Evolutionary conservation across 164 flowering plant species (phyloP), one percentile per base, ranked within the genome.

Genomic region (Stephania yunnanensis): DNA sequence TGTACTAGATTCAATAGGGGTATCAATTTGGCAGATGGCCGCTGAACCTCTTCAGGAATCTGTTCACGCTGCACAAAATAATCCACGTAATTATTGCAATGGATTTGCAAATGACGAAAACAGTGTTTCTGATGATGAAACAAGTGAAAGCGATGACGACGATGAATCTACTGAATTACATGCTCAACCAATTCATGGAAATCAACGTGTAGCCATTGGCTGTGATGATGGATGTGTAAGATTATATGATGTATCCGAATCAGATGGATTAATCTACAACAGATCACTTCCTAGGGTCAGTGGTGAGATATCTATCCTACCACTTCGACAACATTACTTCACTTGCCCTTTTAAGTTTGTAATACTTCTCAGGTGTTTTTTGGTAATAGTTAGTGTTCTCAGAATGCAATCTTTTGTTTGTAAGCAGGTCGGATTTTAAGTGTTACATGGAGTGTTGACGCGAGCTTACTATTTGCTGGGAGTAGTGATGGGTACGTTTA

Each of bases 1-100:
- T 78, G 88, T 90, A 77, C 68, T 94, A 53, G 92, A 90, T 53
- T 84, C 97, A 5, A 86, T 87, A 76, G 97, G 96, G 10, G 89
- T 86, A 31, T 89, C 99, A 4, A 91, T 96, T 69, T 96, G 99
- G 99, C 93, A 96, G 85, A 91, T 96, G 89, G 97, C 99, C 53
- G 83, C 84, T 5, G 89, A 89, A 52, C 93, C 95, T 13, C 48
- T 72, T 45, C 77, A 73, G 70, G 75, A 29, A 36, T 66, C 78
- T 36, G 65, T 22, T 12, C 7, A 10, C 46, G 58, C 77, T 61
- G 25, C 65, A 22, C 79, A 71, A 50, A 65, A 74, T 66, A 84
- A 80, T 71, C 31, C 82, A 1, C 79, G 72, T 2, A 65, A 45
- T 20, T 65, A 77, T 50, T 83, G 74, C 66, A 96, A 94, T 86